Evolutionary conservation across 2,329 filamentous ascomycete genomes (phyloP), one percentile per base, ranked within the genome.

Genomic region (Thyridium curvatum): DNA sequence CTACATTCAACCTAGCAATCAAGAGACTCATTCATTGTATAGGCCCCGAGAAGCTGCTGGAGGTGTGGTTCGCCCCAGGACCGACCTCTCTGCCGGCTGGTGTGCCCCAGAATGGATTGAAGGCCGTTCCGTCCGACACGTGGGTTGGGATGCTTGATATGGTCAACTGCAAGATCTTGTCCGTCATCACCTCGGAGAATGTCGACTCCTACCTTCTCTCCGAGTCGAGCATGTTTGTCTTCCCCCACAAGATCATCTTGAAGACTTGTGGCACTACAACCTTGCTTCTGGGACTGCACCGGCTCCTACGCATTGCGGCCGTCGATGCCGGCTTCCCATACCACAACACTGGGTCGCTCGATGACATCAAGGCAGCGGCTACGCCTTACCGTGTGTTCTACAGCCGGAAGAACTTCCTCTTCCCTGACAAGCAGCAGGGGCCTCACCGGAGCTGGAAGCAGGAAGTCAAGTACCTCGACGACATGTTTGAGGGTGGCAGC

Each of bases 141-240:
- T 98, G 93, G 93, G 94, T 94, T 62, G 82, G 82, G 42, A 96
- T 98, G 93, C 78, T 98, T 43, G 93, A 98, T 60, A 76, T 96
- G 57, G 93, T 98, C 66, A 94, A 96, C 62, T 98, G 93, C 81
- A 93, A 98, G 69, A 89, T 98, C 40, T 74, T 98, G 40, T 98
- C 93, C 4, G 84, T 95, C 46, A 79, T 98, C 47, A 83, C 91
- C 59, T 95, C 91, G 17, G 89, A 95, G 47, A 83, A 91, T 58
- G 85, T 97, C 52, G 93, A 98, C 58, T 91, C 93, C 48, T 98
- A 98, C 60, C 79, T 98, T 7, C 75, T 98, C 40, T 98, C 93
- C 46, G 93, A 98, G 68, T 97, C 93, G 31, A 97, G 93, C 84
- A 95, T 98, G 90, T 98, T 98, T 60, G 88, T 98, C 52, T 98